A percentile compares a stretch with the other conserved stretches of the same genome.
phyloP scores from a whole-genome alignment of 2,329 filamentous ascomycete genomes.

The Aspergillus sp. region DNA sequence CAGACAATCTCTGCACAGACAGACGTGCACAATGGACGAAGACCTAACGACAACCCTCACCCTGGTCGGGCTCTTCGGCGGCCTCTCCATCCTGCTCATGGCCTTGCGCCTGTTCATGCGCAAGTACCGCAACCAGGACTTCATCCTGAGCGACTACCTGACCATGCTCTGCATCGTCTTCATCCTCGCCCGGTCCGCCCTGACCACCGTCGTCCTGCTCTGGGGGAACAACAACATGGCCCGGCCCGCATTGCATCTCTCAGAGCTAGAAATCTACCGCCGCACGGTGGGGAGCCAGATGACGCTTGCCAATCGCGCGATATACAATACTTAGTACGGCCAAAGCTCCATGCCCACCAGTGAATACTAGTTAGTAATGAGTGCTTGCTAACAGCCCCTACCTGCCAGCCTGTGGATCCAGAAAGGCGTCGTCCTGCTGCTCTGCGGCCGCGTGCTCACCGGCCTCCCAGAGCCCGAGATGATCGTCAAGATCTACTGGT shows the following conservation, averaged over 20 bases:
- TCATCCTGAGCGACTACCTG: conserved; percentile 14
- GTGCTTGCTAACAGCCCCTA: neutral
- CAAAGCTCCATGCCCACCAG: neutral
- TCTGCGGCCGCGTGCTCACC: conserved; percentile 10
- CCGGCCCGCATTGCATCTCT: neutral
- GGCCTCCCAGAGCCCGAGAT: conserved; percentile 13
- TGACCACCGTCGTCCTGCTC: conserved; percentile 5
- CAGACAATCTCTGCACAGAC: neutral
- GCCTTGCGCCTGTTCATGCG: conserved; percentile 11
- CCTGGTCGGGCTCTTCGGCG: conserved; percentile 8
- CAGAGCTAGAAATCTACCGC: neutral
- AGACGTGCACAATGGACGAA: neutral
- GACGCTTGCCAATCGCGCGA: neutral
- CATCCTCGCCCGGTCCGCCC: conserved; percentile 1
- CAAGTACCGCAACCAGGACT: conserved; percentile 8
- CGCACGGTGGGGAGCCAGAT: conserved; percentile 9
- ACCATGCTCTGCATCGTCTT: conserved; percentile 11
- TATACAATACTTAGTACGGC: conserved; percentile 10
- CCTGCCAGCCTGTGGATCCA: conserved; percentile 13
- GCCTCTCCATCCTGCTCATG: conserved; percentile 11
- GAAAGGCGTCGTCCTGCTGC: conserved; percentile 11
- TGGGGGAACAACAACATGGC: conserved; percentile 8
- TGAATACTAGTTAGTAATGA: neutral
- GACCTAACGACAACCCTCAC: neutral
- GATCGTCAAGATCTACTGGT: conserved; percentile 12